Evolutionary conservation across 345 rosid species (phyloP).

Genomic region (Erodium maritimum): DNA sequence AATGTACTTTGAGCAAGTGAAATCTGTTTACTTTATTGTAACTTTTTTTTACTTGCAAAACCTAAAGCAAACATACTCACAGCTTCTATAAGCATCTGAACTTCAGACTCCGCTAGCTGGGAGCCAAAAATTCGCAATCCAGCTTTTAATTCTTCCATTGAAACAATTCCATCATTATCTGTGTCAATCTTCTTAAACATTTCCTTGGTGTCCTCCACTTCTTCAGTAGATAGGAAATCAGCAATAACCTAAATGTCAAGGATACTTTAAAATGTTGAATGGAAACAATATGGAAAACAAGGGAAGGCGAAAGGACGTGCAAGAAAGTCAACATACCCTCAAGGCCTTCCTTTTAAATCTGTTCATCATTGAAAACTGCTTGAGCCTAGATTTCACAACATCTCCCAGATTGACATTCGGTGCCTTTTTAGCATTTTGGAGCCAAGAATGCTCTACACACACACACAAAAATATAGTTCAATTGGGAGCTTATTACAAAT

Average conservation of each 20-base stretch:
- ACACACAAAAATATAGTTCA: too few species aligned
- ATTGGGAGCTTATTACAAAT: too few species aligned
- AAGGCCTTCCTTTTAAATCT: constrained; percentile 99
- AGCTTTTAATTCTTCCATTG: constrained; percentile 82
- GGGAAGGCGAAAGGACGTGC: constrained; percentile 3
- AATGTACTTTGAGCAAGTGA: not conserved
- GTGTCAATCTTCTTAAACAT: constrained; percentile 91
- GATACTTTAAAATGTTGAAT: not conserved
- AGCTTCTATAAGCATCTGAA: constrained; percentile 95
- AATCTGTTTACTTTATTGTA: not conserved
- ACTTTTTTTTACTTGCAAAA: not conserved
- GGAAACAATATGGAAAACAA: not conserved
- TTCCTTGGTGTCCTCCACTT: constrained; percentile 88
- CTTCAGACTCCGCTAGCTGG: constrained; percentile 87
- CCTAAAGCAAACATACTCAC: constrained; percentile 34
- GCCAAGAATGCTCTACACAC: constrained; percentile 88
- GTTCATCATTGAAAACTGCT: constrained; percentile 99
- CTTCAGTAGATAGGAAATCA: constrained; percentile 81
- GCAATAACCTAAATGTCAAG: constrained; percentile 63
- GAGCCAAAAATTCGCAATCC: constrained; percentile 65
- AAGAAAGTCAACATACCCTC: constrained; percentile 50
- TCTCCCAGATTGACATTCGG: constrained; percentile 97
- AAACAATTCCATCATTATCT: constrained; percentile 79
- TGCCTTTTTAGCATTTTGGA: constrained; percentile 95
- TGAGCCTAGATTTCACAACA: constrained; percentile 90